These are phyloP conservation scores for Canariomyces notabilis DNA, from an alignment of 2,329 filamentous ascomycete genomes.

Conservation along the genomic window DNA sequence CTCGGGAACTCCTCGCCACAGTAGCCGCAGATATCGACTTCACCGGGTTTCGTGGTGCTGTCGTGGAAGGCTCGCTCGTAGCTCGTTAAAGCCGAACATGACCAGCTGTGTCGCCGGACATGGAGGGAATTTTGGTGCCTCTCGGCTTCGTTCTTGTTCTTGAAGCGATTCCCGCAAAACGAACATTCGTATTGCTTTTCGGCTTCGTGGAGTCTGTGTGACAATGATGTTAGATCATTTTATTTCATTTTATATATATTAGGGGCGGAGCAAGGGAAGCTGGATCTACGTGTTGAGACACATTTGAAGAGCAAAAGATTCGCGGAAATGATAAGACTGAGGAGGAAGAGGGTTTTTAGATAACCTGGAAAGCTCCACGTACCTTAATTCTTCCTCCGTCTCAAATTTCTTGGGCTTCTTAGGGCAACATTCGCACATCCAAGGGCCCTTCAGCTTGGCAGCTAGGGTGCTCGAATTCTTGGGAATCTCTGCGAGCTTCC, in stretches of 20 bases:
- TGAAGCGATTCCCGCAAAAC: constrained; percentile 92
- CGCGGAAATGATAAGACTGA: not conserved
- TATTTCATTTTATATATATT: too few relatives aligned
- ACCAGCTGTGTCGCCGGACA: constrained; percentile 91
- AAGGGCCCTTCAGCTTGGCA: constrained; percentile 49
- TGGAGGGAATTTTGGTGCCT: constrained; percentile 94
- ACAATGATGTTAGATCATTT: constrained; percentile 12
- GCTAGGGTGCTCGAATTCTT: constrained; percentile 37
- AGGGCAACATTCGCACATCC: constrained; percentile 88
- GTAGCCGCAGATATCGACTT: constrained; percentile 83
- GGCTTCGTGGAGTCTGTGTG: constrained; percentile 70
- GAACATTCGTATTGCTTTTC: constrained; percentile 95
- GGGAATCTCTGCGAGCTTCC: constrained; percentile 47
- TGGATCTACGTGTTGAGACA: too few relatives aligned
- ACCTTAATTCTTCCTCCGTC: constrained; percentile 77
- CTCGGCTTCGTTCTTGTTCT: constrained; percentile 98
- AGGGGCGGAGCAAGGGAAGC: too few relatives aligned
- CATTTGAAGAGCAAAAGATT: not conserved
- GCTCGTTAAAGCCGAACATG: constrained; percentile 77
- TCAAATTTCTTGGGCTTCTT: constrained; percentile 98
- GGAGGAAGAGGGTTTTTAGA: too few relatives aligned
- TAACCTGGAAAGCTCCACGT: constrained; percentile 35
- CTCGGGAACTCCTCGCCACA: constrained; percentile 84
- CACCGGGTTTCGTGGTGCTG: constrained; percentile 61
- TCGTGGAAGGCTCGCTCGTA: constrained; percentile 83